phyloP scores from a whole-genome alignment of 2,329 filamentous ascomycete genomes.

The Geosmithia putterillii region DNA sequence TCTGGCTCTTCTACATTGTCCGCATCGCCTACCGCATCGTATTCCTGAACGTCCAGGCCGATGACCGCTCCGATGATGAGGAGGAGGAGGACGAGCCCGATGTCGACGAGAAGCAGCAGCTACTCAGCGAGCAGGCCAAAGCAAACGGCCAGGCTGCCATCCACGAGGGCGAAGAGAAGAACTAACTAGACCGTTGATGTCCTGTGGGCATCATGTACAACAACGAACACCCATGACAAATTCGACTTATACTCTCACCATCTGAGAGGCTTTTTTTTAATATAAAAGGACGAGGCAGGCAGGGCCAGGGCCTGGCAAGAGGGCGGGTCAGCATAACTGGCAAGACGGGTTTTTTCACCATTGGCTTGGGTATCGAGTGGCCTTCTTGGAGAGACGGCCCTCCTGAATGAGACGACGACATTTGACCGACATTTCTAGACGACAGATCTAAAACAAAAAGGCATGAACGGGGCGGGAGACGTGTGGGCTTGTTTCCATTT shows the following conservation, averaged over 20 bases:
- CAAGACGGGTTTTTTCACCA: no score
- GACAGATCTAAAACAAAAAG: neutral
- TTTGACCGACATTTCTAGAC: neutral
- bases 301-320: no score
- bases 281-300: no score
- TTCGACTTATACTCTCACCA: no score
- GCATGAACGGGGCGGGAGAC: no score
- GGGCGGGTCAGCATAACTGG: no score
- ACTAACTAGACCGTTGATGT: no score
- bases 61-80: slow-evolving; percentile 60
- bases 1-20: slow-evolving; percentile 71
- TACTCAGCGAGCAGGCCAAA: neutral
- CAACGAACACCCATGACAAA: no score
- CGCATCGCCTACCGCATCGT: slow-evolving; percentile 63
- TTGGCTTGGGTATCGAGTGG: neutral
- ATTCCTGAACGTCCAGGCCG: slow-evolving; percentile 46
- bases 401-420: neutral
- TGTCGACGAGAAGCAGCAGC: slow-evolving; percentile 12
- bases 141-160: slow-evolving; percentile 7
- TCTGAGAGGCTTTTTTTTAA: no score
- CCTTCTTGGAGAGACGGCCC: neutral
- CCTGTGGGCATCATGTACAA: no score
- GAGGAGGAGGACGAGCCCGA: slow-evolving; percentile 46
- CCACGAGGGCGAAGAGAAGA: slow-evolving; percentile 5
- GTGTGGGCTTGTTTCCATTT: no score